Evolutionary conservation across 306 rosid species (phyloP), one percentile per base, ranked within the genome.

Genomic region (Cicer yamashitae): DNA sequence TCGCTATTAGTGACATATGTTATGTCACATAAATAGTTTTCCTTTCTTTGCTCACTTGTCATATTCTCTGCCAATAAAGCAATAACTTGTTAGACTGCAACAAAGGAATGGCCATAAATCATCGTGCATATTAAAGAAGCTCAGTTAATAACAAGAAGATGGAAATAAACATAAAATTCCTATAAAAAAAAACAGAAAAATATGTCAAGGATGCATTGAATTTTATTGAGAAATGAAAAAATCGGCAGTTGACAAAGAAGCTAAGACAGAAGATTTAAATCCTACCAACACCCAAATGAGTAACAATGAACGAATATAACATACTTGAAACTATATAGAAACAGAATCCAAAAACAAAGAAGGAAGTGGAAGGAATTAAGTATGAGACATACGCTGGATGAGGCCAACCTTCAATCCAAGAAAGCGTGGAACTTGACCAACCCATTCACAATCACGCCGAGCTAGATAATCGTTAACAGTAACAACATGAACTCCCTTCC

Each of bases 391-490:
- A 94, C 96, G 98, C 81, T 94, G 98, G 77, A 94, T 94, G 80
- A 94, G 96, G 89, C 99, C 99, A 89, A 94, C 99, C 96, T 91
- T 91, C 93, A 94, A 76, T 74, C 98, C 97, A 78, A 94, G 98
- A 86, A 94, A 94, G 80, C 98, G 97, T 54, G 97, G 96, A 76
- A 94, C 96, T 84, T 94, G 98, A 78, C 97, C 98, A 78, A 94
- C 98, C 98, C 98, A 94, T 83, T 94, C 98, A 63, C 97, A 91
- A 77, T 94, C 98, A 5, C 97, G 84, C 38, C 97, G 89, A 48
- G 99, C 99, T 71, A 94, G 87, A 89, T 94, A 92, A 75, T 94
- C 99, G 41, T 94, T 94, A 67, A 94, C 97, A 44, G 99, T 94
- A 71, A 94, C 97, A 75, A 94, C 92, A 80, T 92, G 97, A 76